phyloP scores from a whole-genome alignment of 2,329 filamentous ascomycete species.

The Lecanoromycetidae sp. region DNA sequence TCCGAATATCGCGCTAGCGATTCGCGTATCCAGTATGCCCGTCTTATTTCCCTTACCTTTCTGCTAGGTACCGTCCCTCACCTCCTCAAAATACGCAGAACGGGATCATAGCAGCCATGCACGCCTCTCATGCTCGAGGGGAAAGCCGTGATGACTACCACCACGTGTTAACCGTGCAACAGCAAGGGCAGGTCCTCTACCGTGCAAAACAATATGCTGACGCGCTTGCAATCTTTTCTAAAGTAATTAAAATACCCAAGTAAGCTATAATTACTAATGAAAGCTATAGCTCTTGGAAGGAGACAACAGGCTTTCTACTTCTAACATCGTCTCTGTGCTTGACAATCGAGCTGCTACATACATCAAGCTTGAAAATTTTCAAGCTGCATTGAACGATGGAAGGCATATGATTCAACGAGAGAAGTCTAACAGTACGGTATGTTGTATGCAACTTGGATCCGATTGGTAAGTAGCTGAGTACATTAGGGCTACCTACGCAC shows the following conservation, averaged over 20 bases:
- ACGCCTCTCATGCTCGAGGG: too few relatives aligned
- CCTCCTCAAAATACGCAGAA: too few relatives aligned
- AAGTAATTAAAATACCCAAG: conserved; percentile 23
- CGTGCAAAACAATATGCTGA: conserved; percentile 31
- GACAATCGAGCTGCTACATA: conserved; percentile 46
- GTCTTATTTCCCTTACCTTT: too few relatives aligned
- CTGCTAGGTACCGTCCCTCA: not conserved
- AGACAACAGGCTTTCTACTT: conserved; percentile 28
- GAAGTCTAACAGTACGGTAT: conserved; percentile 39
- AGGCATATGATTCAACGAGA: conserved; percentile 42
- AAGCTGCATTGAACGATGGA: conserved; percentile 44
- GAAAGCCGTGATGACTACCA: not conserved
- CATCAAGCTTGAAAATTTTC: conserved; percentile 40
- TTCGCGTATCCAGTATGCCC: too few relatives aligned
- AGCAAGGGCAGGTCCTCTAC: conserved; percentile 33
- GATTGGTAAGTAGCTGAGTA: not conserved
- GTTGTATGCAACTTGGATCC: not conserved
- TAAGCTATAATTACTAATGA: not conserved
- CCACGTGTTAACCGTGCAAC: not conserved
- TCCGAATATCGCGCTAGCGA: too few relatives aligned
- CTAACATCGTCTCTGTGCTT: conserved; percentile 32
- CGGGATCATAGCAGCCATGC: too few relatives aligned
- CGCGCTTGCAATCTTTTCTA: conserved; percentile 32
- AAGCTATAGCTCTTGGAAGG: too few relatives aligned
- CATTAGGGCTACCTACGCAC: conserved; percentile 44